Base-by-base conservation (phyloP, 257 asterid species). In the Plantago elongata region DNA sequence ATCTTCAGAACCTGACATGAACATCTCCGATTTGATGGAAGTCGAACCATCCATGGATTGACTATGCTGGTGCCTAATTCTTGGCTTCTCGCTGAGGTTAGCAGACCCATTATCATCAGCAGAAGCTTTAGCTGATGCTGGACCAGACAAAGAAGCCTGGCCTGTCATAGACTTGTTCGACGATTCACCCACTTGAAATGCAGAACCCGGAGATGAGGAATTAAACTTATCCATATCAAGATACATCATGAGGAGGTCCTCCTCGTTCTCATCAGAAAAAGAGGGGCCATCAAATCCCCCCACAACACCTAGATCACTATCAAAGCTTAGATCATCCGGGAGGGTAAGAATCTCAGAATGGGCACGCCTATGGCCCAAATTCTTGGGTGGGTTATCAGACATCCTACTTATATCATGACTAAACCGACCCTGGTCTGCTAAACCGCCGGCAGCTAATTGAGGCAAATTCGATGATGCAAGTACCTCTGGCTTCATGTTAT, bases 1-100 rank as follows among this genome's bases (percentile, higher is more conserved):
- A 51, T 92, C 99, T 61, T 89, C 97, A 3, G 83, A 45, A 65
- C 88, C 89, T 9, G 91, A 73, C 77, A 85, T 76, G 29, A 89
- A 91, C 97, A 86, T 83, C 75, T 92, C 99, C 11, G 94, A 63
- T 73, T 89, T 86, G 73, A 89, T 80, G 57, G 79, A 71, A 45
- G 95, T 81, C 13, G 99, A 86, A 50, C 99, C 97, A 82, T 92
- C 99, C 99, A 92, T 89, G 57, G 99, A 92, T 75, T 92, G 99
- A 79, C 99, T 92, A 72, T 92, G 97, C 71, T 82, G 92, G 79
- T 91, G 96, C 75, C 98, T 81, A 72, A 79, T 79, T 71, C 95
- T 82, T 1, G 94, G 90, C 69, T 71, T 88, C 74, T 77, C 96
- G 51, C 77, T 74, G 3, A 72, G 64, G 64, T 65, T 70, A n/a